Percentiles rank a stretch among this genome's conserved stretches.
phyloP scores from a whole-genome alignment of 1,284 basidiomycete genomes.

The Sutorius eximius region DNA sequence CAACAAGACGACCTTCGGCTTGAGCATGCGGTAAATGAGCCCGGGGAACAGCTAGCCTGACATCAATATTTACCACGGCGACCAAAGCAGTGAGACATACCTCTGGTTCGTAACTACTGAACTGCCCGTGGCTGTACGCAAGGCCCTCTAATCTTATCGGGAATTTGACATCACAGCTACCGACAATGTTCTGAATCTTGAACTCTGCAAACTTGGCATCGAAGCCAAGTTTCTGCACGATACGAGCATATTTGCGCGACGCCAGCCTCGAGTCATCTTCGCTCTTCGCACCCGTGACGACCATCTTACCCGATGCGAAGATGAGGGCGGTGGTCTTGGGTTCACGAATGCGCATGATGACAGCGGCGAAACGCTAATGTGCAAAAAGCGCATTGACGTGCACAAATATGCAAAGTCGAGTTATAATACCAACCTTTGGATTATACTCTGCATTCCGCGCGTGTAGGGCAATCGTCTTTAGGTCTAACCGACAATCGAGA shows the following conservation, averaged over 20 bases:
- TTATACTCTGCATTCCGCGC: slow-evolving; percentile 99
- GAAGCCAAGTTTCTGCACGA: slow-evolving; percentile 99
- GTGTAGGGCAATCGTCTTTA: slow-evolving; percentile 98
- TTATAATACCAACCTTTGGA: slow-evolving; percentile 87
- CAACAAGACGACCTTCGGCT: slow-evolving; percentile 97
- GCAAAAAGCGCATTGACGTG: slow-evolving; percentile 62
- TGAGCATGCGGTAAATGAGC: slow-evolving; percentile 99
- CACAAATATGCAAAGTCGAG: slow-evolving; percentile 42
- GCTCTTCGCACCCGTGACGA: slow-evolving; percentile 98
- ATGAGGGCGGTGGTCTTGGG: slow-evolving; percentile 99
- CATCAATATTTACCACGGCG: neutral
- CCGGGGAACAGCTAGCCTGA: slow-evolving; percentile 88
- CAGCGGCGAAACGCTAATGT: slow-evolving; percentile 96
- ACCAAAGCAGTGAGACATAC: slow-evolving; percentile 46
- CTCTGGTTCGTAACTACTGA: slow-evolving; percentile 97
- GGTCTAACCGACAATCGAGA: slow-evolving; percentile 92
- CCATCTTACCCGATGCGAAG: slow-evolving; percentile 99
- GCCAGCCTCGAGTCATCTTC: slow-evolving; percentile 98
- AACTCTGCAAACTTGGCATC: slow-evolving; percentile 99
- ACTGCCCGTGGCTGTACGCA: slow-evolving; percentile 97
- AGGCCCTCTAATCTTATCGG: slow-evolving; percentile 98
- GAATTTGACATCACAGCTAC: slow-evolving; percentile 98
- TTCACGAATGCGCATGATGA: slow-evolving; percentile 99
- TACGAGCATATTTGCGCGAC: slow-evolving; percentile 98
- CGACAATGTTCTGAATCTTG: slow-evolving; percentile 99